Evolutionary conservation across 2,329 filamentous ascomycete genomes (phyloP).

Genomic region (Beauveria sp.): DNA sequence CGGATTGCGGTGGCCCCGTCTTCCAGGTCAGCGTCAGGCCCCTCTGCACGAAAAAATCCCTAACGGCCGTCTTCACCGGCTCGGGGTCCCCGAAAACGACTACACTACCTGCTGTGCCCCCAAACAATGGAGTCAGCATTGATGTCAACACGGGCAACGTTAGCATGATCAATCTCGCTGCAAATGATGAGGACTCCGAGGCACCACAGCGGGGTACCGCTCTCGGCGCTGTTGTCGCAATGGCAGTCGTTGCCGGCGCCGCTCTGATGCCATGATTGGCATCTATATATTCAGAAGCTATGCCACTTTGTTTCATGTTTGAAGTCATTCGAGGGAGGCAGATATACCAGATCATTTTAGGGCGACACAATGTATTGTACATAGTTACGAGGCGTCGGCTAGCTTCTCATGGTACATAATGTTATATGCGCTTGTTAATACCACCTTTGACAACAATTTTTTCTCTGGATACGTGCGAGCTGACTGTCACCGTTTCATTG

Average conservation of each 20-base stretch:
- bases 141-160: neutral
- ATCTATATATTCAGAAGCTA: neutral
- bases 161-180: neutral
- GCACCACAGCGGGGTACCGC: neutral
- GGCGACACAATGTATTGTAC: neutral
- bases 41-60: neutral
- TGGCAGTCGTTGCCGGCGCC: neutral
- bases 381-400: neutral
- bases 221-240: neutral
- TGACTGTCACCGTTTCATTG: neutral
- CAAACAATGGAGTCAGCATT: neutral
- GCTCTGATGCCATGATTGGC: neutral
- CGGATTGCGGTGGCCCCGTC: neutral
- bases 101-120: neutral
- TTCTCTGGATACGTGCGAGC: too few species aligned
- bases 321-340: neutral
- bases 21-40: slow-evolving; percentile 6
- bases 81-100: neutral
- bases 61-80: slow-evolving; percentile 4
- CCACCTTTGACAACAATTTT: neutral
- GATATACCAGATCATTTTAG: neutral
- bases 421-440: neutral
- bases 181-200: neutral
- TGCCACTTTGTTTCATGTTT: neutral
- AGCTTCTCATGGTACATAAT: neutral